Base-by-base conservation (phyloP, 1,284 basidiomycete genomes). In the Irpex sp. region DNA sequence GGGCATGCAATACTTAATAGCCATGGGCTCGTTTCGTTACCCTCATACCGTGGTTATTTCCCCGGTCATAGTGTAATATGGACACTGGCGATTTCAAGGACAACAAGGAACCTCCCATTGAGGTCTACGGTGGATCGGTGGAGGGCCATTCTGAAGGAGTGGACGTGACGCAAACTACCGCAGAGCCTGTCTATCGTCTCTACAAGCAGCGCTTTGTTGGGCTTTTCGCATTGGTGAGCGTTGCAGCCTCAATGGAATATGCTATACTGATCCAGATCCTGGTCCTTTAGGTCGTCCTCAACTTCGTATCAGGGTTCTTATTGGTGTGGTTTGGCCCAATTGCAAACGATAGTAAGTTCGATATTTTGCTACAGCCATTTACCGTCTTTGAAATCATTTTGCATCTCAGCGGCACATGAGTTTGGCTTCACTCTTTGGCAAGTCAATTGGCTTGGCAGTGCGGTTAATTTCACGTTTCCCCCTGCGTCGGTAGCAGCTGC, bases 241-340 rank as follows among this genome's bases (percentile, higher is more conserved):
- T 31, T 31, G 31, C 31, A 31, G 31, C 4, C 1, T 15, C 8
- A 9, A 6, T 31, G 43, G 21, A 37, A 39, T 49, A 3, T 57
- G 21, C 21, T n/a, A 37, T 4, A 3, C 15, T 11, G 5, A 3
- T 7, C 9, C 5, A 3, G 57, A 4, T 47, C 9, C 11, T 5
- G 35, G 37, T 3, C 5, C 1, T 17, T 3, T 61, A 91, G 90
- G 78, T 86, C 17, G 47, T 85, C 7, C 74, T 93, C 21, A 89
- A 86, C 61, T 71, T 88, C 37, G 80, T 85, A 9, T 78, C 81
- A 1, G 89, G 83, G 1, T 85, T 90, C 83, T 76, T 80, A 13
- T 84, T 84, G 81, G 81, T 88, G 2, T 85, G 83, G 89, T 93
- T 93, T 70, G 90, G 90, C 7, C 89, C 92, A 1, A 91, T 93